Evolutionary conservation across 495 filamentous ascomycete genomes (phyloP).

Genomic region (Pyrenula massariospora): DNA sequence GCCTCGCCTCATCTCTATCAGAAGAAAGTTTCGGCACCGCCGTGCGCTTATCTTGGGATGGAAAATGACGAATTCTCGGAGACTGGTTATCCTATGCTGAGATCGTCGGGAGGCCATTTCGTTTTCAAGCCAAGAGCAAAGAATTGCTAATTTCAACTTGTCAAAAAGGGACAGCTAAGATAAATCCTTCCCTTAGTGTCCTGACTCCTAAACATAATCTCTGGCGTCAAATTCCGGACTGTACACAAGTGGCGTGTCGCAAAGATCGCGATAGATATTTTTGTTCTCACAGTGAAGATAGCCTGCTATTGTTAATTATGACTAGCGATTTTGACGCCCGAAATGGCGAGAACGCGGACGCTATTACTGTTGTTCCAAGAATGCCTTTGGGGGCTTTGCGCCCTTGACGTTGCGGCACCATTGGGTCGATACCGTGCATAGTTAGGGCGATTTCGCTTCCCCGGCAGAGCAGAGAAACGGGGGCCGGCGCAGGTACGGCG

Average conservation of each 20-base stretch:
- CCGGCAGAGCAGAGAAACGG: background rate
- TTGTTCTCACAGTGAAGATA: too few species aligned
- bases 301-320: background rate
- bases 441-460: background rate
- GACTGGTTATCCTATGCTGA: background rate
- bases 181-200: too few species aligned
- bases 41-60: background rate
- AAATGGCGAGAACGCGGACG: background rate
- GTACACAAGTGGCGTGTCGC: too few species aligned
- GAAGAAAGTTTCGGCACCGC: background rate
- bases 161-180: too few species aligned
- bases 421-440: background rate
- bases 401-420: background rate
- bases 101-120: background rate
- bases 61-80: background rate
- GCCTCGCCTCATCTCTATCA: constrained; percentile 8
- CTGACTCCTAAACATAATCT: too few species aligned
- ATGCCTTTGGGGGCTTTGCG: background rate
- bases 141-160: background rate
- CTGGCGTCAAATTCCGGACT: too few species aligned
- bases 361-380: background rate
- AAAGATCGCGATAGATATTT: too few species aligned
- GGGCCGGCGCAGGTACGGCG: background rate
- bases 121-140: background rate
- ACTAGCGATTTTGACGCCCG: background rate